Evolutionary conservation across 169 alveolate genomes (phyloP).

Genomic region (Plasmodium knowlesi): DNA sequence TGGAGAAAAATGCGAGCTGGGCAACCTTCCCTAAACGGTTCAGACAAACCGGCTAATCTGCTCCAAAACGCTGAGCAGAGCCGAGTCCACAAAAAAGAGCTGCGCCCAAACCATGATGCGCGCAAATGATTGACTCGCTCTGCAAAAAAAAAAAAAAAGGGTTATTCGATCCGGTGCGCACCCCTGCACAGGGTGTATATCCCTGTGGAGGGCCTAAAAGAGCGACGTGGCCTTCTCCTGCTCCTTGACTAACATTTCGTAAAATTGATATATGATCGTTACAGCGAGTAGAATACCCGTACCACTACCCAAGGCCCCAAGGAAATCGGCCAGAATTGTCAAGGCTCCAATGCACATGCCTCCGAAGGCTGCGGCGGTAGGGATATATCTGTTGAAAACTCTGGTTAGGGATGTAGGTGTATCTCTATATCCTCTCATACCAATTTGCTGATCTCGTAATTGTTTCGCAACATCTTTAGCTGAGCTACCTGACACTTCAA

Average conservation of each 20-base stretch:
- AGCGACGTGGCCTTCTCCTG: slow-evolving; percentile 93
- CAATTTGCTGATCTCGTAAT: slow-evolving; percentile 96
- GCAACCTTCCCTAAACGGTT: no score
- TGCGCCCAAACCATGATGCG: neutral
- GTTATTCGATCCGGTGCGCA: neutral
- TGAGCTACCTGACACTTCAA: slow-evolving; percentile 99
- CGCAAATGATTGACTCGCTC: neutral
- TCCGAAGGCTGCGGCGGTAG: slow-evolving; percentile 99
- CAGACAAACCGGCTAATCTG: neutral
- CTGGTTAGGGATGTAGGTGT: slow-evolving; percentile 86
- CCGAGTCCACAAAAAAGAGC: neutral
- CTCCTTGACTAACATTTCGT: slow-evolving; percentile 97
- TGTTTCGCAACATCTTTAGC: slow-evolving; percentile 99
- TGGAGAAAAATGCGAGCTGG: neutral
- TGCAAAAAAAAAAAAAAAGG: no score
- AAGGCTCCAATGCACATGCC: slow-evolving; percentile 99
- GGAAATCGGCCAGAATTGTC: slow-evolving; percentile 98
- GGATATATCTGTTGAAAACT: slow-evolving; percentile 93
- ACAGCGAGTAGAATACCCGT: slow-evolving; percentile 98
- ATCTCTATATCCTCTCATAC: slow-evolving; percentile 89
- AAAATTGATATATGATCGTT: slow-evolving; percentile 98
- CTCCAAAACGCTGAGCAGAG: neutral
- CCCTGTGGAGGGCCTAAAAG: slow-evolving; percentile 44
- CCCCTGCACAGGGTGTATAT: neutral
- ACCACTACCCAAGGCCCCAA: slow-evolving; percentile 99